These are phyloP conservation scores for Phoma herbarum DNA, from an alignment of 2,329 filamentous ascomycete species.

Conservation along the genomic window DNA sequence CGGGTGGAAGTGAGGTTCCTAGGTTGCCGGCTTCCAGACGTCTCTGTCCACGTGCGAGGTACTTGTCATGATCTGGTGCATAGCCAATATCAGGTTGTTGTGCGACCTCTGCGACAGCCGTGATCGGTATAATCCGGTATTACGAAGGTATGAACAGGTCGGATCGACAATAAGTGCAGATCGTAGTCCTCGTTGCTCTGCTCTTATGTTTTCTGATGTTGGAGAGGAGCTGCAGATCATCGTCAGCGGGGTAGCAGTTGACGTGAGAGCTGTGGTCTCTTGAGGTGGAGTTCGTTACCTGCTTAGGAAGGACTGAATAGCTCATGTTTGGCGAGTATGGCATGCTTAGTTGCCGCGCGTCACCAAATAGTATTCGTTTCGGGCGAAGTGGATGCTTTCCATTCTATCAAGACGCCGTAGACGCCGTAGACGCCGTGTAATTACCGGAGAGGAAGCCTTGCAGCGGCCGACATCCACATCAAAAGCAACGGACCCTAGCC, in stretches of 20 bases:
- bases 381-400: neutral
- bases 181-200: neutral
- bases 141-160: slow-evolving; percentile 35
- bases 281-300: slow-evolving; percentile 13
- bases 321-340: slow-evolving; percentile 18
- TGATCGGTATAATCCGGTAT: neutral
- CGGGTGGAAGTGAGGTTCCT: neutral
- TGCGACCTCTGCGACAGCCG: neutral
- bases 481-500: neutral
- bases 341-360: slow-evolving; percentile 19
- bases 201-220: slow-evolving; percentile 3
- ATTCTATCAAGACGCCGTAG: neutral
- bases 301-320: slow-evolving; percentile 8
- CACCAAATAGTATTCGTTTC: neutral
- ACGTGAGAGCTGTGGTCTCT: slow-evolving; percentile 15
- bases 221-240: slow-evolving; percentile 5
- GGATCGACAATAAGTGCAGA: slow-evolving; percentile 43
- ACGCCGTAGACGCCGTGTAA: neutral
- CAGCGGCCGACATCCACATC: neutral
- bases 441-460: neutral
- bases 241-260: slow-evolving; percentile 27
- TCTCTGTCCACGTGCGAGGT: neutral
- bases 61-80: neutral
- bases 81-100: neutral
- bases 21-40: neutral